These are phyloP conservation scores for Biscogniauxia mediterranea DNA, from an alignment of 2,329 filamentous ascomycete species.

Conservation along the genomic window DNA sequence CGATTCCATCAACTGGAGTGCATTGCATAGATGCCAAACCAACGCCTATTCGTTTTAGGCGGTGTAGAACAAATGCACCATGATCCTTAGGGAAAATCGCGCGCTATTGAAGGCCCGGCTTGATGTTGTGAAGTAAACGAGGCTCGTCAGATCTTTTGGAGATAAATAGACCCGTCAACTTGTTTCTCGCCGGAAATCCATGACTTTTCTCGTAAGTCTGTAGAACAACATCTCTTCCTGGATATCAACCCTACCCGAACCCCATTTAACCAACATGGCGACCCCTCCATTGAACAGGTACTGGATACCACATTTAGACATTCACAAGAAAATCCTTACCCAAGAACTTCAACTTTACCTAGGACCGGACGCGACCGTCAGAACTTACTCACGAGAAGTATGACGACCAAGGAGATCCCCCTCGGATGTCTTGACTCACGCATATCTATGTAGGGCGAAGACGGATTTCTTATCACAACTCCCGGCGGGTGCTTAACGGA, in stretches of 20 bases:
- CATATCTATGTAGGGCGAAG: slow-evolving; percentile 49
- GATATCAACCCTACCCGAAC: slow-evolving; percentile 7
- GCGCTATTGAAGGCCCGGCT: neutral
- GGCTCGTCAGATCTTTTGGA: neutral
- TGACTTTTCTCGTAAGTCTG: slow-evolving; percentile 9
- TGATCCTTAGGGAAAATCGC: neutral
- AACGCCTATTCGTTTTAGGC: slow-evolving; percentile 16
- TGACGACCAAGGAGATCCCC: slow-evolving; percentile 22
- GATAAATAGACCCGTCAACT: neutral
- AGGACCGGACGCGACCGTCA: slow-evolving; percentile 56
- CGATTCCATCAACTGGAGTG: slow-evolving; percentile 20
- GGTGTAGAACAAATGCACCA: slow-evolving; percentile 19
- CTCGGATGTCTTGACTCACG: slow-evolving; percentile 22
- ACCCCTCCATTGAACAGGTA: slow-evolving; percentile 53
- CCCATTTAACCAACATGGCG: slow-evolving; percentile 31
- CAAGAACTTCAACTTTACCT: slow-evolving; percentile 58
- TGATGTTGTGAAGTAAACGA: neutral
- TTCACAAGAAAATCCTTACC: slow-evolving; percentile 60
- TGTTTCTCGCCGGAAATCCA: slow-evolving; percentile 12
- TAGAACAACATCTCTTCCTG: slow-evolving; percentile 11
- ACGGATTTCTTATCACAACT: slow-evolving; percentile 59
- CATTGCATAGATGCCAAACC: slow-evolving; percentile 20
- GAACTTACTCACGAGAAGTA: slow-evolving; percentile 57
- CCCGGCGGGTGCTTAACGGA: slow-evolving; percentile 58
- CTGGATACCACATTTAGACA: slow-evolving; percentile 59